These are phyloP conservation scores for Pseudocohnilembus persalinus DNA, from an alignment of 169 alveolate species.

Conservation along the genomic window DNA sequence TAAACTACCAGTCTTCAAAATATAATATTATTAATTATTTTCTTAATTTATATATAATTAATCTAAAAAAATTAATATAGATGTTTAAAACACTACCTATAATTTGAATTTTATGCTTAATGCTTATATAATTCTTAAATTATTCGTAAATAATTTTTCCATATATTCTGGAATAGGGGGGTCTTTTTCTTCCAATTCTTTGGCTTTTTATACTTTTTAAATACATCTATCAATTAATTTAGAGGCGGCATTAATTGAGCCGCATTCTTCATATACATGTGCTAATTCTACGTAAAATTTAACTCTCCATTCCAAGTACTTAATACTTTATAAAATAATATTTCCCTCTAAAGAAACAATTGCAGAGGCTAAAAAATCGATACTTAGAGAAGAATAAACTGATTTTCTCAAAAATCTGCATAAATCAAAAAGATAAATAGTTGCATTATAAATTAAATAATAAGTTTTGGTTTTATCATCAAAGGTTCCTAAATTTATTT, in stretches of 20 bases:
- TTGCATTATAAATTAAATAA: slow-evolving; percentile 66
- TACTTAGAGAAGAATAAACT: slow-evolving; percentile 66
- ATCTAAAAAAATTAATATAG: no score
- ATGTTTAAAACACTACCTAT: no score
- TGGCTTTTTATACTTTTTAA: slow-evolving; percentile 63
- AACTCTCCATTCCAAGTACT: slow-evolving; percentile 75
- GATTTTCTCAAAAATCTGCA: slow-evolving; percentile 70
- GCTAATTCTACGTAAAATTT: slow-evolving; percentile 75
- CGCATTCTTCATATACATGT: slow-evolving; percentile 61
- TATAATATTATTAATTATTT: background rate
- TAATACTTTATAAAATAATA: slow-evolving; percentile 64
- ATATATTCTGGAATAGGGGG: slow-evolving; percentile 79
- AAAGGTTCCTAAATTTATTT: slow-evolving; percentile 34
- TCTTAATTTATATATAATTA: no score
- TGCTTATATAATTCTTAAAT: slow-evolving; percentile 60
- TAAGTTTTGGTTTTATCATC: slow-evolving; percentile 66
- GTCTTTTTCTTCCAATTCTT: slow-evolving; percentile 74
- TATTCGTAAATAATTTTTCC: slow-evolving; percentile 68
- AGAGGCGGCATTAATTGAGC: slow-evolving; percentile 67
- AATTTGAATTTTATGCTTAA: slow-evolving; percentile 76
- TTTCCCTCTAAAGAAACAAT: slow-evolving; percentile 71
- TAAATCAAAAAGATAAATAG: slow-evolving; percentile 55
- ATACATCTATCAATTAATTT: slow-evolving; percentile 64
- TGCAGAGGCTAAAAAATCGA: slow-evolving; percentile 66
- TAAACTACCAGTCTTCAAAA: slow-evolving; percentile 34